Percentiles rank a stretch among this genome's conserved stretches.
These are phyloP conservation scores for Tuber microsphaerosporum DNA, from an alignment of 495 filamentous ascomycete genomes.

Conservation along the genomic window DNA sequence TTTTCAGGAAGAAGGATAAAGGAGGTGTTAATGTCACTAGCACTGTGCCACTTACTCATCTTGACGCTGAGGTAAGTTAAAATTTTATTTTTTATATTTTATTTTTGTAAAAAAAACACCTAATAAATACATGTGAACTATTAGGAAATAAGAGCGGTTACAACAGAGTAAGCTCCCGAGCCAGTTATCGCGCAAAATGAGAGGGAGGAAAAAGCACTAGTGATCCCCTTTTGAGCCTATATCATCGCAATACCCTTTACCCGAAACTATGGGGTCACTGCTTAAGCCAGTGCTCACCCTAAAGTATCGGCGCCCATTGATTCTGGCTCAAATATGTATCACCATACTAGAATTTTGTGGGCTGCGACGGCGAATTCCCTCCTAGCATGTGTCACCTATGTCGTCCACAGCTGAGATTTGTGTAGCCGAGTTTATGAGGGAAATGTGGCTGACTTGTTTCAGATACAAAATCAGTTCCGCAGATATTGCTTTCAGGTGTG, in stretches of 20 bases:
- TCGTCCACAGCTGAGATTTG: slow-evolving; percentile 64
- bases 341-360: slow-evolving; percentile 27
- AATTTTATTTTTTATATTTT: neutral
- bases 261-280: neutral
- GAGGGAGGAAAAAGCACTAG: neutral
- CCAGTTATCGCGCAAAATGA: neutral
- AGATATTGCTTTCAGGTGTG: slow-evolving; percentile 95
- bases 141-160: slow-evolving; percentile 2
- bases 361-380: neutral
- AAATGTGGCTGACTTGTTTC: slow-evolving; percentile 43
- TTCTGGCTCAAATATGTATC: neutral
- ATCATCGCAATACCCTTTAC: neutral
- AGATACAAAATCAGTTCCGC: slow-evolving; percentile 86
- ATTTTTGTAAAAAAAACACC: neutral
- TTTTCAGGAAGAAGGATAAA: slow-evolving; percentile 99
- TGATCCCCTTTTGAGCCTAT: neutral
- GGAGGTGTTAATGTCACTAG: slow-evolving; percentile 89
- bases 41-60: slow-evolving; percentile 84
- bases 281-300: neutral
- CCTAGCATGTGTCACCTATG: neutral
- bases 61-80: slow-evolving; percentile 66
- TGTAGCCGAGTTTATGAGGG: slow-evolving; percentile 74
- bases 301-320: neutral
- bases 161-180: neutral
- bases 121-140: neutral